Conservation (phyloP, 139 green algal genomes). For the Pycnococcus provasolii region DNA sequence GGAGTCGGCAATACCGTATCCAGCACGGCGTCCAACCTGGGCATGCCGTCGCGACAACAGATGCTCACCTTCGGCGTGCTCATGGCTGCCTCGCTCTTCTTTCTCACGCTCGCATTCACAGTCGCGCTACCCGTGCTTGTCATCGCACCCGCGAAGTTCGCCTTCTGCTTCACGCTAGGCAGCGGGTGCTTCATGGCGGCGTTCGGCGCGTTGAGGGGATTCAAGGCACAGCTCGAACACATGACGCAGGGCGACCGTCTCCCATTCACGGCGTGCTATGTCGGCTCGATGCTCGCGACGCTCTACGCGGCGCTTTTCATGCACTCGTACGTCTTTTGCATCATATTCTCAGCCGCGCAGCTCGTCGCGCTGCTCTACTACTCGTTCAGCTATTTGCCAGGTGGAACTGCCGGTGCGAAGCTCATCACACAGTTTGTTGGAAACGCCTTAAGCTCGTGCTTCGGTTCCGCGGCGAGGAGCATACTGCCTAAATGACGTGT, state of each 20-base stretch:
- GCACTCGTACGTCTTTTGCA: slow-evolving; percentile 77
- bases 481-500: too few species aligned
- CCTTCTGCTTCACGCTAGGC: slow-evolving; percentile 74
- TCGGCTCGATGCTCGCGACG: slow-evolving; percentile 63
- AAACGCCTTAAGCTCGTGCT: too few species aligned
- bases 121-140: slow-evolving; percentile 83
- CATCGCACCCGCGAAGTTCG: slow-evolving; percentile 86
- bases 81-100: neutral
- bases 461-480: too few species aligned
- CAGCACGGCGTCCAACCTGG: too few species aligned
- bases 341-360: slow-evolving; percentile 63
- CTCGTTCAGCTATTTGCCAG: slow-evolving; percentile 74
- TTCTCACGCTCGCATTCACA: slow-evolving; percentile 67
- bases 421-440: too few species aligned
- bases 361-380: slow-evolving; percentile 84
- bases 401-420: too few species aligned
- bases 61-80: too few species aligned
- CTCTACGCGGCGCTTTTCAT: slow-evolving; percentile 71
- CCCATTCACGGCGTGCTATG: slow-evolving; percentile 62
- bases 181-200: slow-evolving; percentile 61
- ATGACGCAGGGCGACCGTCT: slow-evolving; percentile 71
- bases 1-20: too few species aligned
- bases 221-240: slow-evolving; percentile 63
- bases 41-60: too few species aligned
- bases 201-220: slow-evolving; percentile 67